These are phyloP conservation scores for Camptophora hylomeconis DNA, from an alignment of 2,329 filamentous ascomycete species.

Conservation along the genomic window DNA sequence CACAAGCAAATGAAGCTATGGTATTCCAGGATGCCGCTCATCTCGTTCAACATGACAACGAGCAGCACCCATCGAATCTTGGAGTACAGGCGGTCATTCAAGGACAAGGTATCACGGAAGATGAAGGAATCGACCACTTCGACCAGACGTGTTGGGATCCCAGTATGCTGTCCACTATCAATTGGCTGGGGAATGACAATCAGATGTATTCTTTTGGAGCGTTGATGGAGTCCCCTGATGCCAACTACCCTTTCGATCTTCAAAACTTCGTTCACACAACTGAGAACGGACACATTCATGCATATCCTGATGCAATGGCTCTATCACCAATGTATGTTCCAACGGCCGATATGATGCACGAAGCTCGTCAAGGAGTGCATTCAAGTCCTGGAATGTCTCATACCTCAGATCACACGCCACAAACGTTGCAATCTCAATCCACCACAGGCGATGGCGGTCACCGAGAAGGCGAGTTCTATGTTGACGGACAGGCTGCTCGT, in stretches of 20 bases:
- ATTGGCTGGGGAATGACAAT: conserved; percentile 21
- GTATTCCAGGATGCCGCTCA: not conserved
- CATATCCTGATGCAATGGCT: not conserved
- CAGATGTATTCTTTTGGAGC: not conserved
- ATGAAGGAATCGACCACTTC: not conserved
- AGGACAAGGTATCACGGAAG: not conserved
- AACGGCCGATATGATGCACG: no score
- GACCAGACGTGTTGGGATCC: conserved; percentile 6
- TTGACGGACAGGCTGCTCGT: conserved; percentile 18
- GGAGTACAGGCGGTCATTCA: not conserved
- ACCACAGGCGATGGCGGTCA: not conserved
- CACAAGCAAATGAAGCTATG: not conserved
- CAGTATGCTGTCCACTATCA: conserved; percentile 20
- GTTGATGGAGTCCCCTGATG: conserved; percentile 3
- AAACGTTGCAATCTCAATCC: not conserved
- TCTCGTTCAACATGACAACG: not conserved
- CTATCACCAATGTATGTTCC: no score
- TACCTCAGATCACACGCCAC: no score
- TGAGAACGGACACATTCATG: no score
- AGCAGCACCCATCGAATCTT: no score
- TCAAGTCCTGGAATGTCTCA: no score
- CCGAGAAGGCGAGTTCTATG: conserved; percentile 16
- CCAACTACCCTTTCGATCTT: conserved; percentile 5
- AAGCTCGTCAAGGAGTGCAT: no score
- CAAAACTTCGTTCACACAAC: no score